Evolutionary conservation across 768 basidiomycete species (phyloP), one percentile per base, ranked within the genome.

Genomic region (Podaxis sp.): DNA sequence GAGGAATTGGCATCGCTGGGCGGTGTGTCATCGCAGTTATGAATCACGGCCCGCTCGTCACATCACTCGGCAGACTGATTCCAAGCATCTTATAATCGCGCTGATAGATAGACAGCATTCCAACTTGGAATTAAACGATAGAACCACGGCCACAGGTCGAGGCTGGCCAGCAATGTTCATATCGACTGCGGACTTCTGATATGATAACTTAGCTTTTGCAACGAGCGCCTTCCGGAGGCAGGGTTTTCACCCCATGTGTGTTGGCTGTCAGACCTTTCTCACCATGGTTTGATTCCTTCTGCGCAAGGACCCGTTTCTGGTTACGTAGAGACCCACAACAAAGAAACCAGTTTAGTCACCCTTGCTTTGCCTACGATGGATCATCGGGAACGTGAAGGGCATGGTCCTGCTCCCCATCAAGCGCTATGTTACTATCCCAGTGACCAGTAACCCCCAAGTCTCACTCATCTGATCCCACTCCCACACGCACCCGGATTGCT

Each of bases 181-280:
- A 53, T 54, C 52, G 6, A 36, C 40, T 54, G 60, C 42, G 60
- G 40, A 54, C 17, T 44, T 28, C 40, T 61, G 52, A 53, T 54
- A 61, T 61, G 60, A 53, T 46, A 60, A 60, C 9, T 42, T 24
- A 12, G 33, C 22, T 52, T 52, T 54, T 15, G 19, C 33, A 54
- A 36, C 17, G 44, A 46, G 19, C 44, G 44, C 19, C 19, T 19
- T 46, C 44, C 24, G 26, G 36, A 15, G n/a, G 19, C 54, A 53
- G 28, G 38, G 36, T 9, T 56, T 56, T 56, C 19, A 19, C 26
- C 22, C 17, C 48, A 26, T 22, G n/a, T 33, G 15, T 42, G 44
- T 59, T 38, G 1, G 13, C 22, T n/a, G 7, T 7, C 12, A 9
- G 24, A 12, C 26, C 13, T 49, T 15, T 30, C 44, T 19, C 15